Base-by-base conservation (phyloP, 495 filamentous ascomycete species). In the Lepraria neglecta region DNA sequence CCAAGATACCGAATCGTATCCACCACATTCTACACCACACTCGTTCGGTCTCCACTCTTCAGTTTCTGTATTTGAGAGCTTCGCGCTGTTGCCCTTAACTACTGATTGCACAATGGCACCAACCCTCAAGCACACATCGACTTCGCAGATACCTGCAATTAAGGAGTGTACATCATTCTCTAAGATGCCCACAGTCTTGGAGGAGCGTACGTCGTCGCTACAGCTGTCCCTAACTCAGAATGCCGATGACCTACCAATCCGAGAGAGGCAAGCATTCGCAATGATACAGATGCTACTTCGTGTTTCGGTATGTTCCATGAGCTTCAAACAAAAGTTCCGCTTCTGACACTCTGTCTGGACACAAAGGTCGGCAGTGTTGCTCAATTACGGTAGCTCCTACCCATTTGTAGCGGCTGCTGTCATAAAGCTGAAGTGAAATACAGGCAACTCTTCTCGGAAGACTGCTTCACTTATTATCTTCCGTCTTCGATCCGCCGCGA, bases 341-440 rank as follows among this genome's bases (percentile, higher is more conserved):
- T 54, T 10, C 51, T 54, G 31, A 54, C 51, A 15, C 35, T 1
- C 11, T 31, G 44, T 53, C 3, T 9, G 27, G 9, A 21, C n/a
- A 19, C 51, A 35, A 38, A 54, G 51, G 30, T 54, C n/a, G 17
- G 30, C n/a, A 54, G 51, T 30, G 35, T 54, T 33, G 51, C 51
- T 38, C 35, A 14, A 35, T 30, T 38, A 54, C 28, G 51, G 51
- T 54, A 54, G 30, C 30, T 33, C 35, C 12, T 12, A n/a, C 3
- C 17, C 6, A 12, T 35, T 19, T 6, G 12, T 11, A 38, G 28
- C 6, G 35, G 38, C 17, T 12, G 51, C 48, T 30, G 51, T n/a
- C 30, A 54, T 19, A 9, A 28, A 10, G 31, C 51, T 54, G 30
- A 54, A 30, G 31, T 33, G 31, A 38, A n/a, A 35, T 3, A 31